phyloP scores from a whole-genome alignment of 345 rosid species.

The Murraya paniculata region DNA sequence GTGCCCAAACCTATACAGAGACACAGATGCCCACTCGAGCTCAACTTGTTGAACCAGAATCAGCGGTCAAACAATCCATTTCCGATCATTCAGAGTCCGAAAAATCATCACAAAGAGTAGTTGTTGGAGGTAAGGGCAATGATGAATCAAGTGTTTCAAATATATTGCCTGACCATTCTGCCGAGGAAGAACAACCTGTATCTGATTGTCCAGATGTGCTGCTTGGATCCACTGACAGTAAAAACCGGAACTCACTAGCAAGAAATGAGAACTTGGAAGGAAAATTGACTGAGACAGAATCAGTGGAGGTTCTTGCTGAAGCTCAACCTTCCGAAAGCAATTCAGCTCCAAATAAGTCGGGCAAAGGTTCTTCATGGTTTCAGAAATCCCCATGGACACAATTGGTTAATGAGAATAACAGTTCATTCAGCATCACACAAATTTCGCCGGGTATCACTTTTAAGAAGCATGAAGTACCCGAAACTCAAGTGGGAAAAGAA shows the following conservation, averaged over 20 bases:
- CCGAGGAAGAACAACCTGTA: slow-evolving; percentile 18
- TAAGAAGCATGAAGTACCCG: slow-evolving; percentile 23
- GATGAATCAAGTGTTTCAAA: slow-evolving; percentile 18
- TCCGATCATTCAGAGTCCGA: slow-evolving; percentile 21
- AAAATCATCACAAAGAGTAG: slow-evolving; percentile 31
- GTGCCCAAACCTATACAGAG: neutral
- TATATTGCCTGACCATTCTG: slow-evolving; percentile 6
- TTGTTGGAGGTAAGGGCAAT: slow-evolving; percentile 21
- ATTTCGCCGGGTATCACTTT: slow-evolving; percentile 43
- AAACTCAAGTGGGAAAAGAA: slow-evolving; percentile 12
- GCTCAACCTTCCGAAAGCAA: slow-evolving; percentile 19
- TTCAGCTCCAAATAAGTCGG: slow-evolving; percentile 31
- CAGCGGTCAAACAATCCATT: slow-evolving; percentile 18
- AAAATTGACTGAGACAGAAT: slow-evolving; percentile 14
- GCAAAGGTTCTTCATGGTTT: slow-evolving; percentile 76
- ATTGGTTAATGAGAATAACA: slow-evolving; percentile 45
- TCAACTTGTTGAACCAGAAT: slow-evolving; percentile 21
- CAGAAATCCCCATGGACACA: slow-evolving; percentile 84
- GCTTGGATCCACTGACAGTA: slow-evolving; percentile 14
- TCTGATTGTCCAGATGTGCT: slow-evolving; percentile 13
- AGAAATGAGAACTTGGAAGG: slow-evolving; percentile 22
- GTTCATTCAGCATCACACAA: slow-evolving; percentile 63
- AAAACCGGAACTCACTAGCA: slow-evolving; percentile 10
- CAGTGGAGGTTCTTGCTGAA: slow-evolving; percentile 20
- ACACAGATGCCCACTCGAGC: neutral